A percentile compares a stretch with the other conserved stretches of the same genome.
phyloP scores from a whole-genome alignment of 1,284 basidiomycete genomes.

The Phellopilus nigrolimitatus region DNA sequence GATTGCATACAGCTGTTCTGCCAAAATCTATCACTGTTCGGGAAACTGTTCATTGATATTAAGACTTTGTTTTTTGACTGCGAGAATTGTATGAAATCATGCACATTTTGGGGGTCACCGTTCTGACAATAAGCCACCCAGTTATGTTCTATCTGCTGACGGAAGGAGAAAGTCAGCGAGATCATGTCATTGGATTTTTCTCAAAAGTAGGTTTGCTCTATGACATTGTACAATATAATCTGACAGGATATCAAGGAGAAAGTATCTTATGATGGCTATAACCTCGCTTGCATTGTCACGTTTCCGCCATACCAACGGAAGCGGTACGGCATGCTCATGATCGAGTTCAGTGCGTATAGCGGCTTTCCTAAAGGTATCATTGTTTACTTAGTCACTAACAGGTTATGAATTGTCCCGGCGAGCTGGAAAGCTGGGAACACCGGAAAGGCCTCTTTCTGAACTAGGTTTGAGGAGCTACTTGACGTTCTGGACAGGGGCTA shows the following conservation, averaged over 20 bases:
- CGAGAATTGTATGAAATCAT: slow-evolving; percentile 60
- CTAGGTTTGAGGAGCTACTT: slow-evolving; percentile 90
- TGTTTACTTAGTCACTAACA: slow-evolving; percentile 28
- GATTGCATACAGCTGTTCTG: slow-evolving; percentile 72
- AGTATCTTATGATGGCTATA: slow-evolving; percentile 93
- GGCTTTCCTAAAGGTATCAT: neutral
- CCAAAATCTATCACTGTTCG: slow-evolving; percentile 93
- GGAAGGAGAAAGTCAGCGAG: slow-evolving; percentile 69
- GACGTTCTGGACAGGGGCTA: slow-evolving; percentile 84
- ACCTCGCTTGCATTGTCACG: slow-evolving; percentile 94
- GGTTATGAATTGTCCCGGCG: slow-evolving; percentile 88
- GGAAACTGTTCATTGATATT: slow-evolving; percentile 98
- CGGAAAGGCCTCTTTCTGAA: slow-evolving; percentile 92
- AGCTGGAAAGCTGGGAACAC: slow-evolving; percentile 80
- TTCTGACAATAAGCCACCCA: slow-evolving; percentile 27
- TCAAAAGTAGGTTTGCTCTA: slow-evolving; percentile 62
- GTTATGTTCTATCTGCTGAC: slow-evolving; percentile 94
- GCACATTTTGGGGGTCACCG: slow-evolving; percentile 3
- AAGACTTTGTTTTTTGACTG: slow-evolving; percentile 97
- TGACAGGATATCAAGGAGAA: slow-evolving; percentile 68
- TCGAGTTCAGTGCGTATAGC: slow-evolving; percentile 86
- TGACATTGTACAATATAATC: neutral
- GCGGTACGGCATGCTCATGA: slow-evolving; percentile 93
- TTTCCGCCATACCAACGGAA: slow-evolving; percentile 90
- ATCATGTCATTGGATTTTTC: slow-evolving; percentile 92